Evolutionary conservation across 768 basidiomycete species (phyloP).

Genomic region (Suillus placidus): DNA sequence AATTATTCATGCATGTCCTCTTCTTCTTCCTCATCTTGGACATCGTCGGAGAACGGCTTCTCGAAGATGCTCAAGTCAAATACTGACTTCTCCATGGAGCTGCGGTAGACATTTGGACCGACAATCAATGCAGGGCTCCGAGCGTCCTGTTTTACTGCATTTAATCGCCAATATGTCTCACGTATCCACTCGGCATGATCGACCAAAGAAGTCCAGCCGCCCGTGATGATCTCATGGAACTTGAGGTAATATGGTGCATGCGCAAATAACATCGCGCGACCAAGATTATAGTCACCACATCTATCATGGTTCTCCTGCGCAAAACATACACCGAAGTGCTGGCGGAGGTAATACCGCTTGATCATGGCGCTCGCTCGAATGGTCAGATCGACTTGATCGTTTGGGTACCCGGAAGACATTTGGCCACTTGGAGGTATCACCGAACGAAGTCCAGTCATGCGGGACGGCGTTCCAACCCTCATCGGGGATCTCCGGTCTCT

Average conservation of each 20-base stretch:
- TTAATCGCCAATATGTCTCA: conserved; percentile 3
- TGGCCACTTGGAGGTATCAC: conserved; percentile 4
- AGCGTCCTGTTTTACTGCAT: neutral
- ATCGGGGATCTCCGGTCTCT: neutral
- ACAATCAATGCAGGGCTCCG: neutral
- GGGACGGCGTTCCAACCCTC: neutral
- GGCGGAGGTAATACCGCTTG: neutral
- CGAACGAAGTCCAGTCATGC: conserved; percentile 7
- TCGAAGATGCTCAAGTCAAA: conserved; percentile 1
- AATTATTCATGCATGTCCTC: neutral
- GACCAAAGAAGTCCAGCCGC: neutral
- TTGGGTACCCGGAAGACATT: neutral
- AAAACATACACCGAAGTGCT: neutral
- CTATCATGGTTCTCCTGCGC: conserved; percentile 1
- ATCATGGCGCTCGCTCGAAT: neutral
- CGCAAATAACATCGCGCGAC: neutral
- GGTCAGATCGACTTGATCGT: neutral
- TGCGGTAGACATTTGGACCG: conserved; percentile 1
- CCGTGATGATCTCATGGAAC: neutral
- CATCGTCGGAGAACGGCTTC: neutral
- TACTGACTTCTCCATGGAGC: neutral
- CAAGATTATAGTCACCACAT: neutral
- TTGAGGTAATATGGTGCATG: conserved; percentile 6
- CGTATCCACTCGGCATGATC: conserved; percentile 6
- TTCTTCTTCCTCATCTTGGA: neutral